Evolutionary conservation across 1,284 basidiomycete species (phyloP).

Genomic region (Termitomyces sp.): DNA sequence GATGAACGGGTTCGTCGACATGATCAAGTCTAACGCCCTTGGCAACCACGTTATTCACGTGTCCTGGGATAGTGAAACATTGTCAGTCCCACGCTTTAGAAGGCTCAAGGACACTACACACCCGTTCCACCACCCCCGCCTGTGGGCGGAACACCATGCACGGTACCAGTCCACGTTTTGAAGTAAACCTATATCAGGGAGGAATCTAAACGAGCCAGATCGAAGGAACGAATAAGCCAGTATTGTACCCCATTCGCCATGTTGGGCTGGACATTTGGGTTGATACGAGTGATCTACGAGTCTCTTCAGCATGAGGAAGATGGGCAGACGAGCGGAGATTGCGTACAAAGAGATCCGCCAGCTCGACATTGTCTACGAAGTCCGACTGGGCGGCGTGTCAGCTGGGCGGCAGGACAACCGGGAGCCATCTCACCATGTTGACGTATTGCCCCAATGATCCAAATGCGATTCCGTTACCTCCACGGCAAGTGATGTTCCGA

Average conservation of each 20-base stretch:
- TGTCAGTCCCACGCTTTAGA: background rate
- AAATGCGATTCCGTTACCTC: slow-evolving; percentile 63
- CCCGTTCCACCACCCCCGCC: slow-evolving; percentile 58
- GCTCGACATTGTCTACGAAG: slow-evolving; percentile 49
- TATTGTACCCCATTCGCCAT: slow-evolving; percentile 44
- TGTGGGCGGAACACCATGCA: slow-evolving; percentile 53
- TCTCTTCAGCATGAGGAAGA: background rate
- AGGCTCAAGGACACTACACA: slow-evolving; percentile 13
- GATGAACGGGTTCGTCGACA: slow-evolving; percentile 40
- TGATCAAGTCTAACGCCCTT: slow-evolving; percentile 43
- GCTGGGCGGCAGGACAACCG: background rate
- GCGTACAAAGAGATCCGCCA: slow-evolving; percentile 45
- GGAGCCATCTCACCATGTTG: slow-evolving; percentile 37
- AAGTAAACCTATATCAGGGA: slow-evolving; percentile 44
- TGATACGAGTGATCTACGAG: slow-evolving; percentile 40
- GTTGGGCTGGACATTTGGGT: slow-evolving; percentile 46
- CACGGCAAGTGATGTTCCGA: slow-evolving; percentile 48
- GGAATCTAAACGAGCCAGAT: background rate
- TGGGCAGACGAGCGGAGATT: background rate
- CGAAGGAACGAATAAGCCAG: background rate
- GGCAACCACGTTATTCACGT: slow-evolving; percentile 44
- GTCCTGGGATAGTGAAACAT: slow-evolving; percentile 28
- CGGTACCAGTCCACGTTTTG: slow-evolving; percentile 57
- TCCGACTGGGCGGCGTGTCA: slow-evolving; percentile 35
- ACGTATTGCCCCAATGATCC: slow-evolving; percentile 60